These are phyloP conservation scores for Carpinus fangiana DNA, from an alignment of 306 rosid genomes.

Conservation along the genomic window DNA sequence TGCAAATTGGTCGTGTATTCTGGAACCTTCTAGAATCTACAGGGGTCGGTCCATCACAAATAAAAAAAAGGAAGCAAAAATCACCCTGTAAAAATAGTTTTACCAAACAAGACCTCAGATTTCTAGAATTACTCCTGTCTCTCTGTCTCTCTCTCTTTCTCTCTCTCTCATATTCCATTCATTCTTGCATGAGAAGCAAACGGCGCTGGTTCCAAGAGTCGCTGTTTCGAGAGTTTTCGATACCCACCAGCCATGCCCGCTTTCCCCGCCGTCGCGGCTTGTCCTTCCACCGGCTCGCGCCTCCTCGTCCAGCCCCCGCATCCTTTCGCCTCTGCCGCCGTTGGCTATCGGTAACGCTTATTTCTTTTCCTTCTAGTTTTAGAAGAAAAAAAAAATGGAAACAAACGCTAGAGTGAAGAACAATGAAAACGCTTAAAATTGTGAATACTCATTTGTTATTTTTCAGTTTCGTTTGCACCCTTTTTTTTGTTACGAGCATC, in stretches of 20 bases:
- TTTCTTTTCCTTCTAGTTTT: not conserved
- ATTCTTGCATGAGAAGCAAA: conserved; percentile 13
- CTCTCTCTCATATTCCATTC: not conserved
- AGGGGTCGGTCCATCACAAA: too few relatives aligned
- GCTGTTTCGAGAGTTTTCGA: not conserved
- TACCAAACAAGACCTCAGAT: too few relatives aligned
- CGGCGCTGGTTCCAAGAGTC: not conserved
- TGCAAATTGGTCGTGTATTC: too few relatives aligned
- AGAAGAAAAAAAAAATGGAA: not conserved
- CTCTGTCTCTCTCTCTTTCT: too few relatives aligned
- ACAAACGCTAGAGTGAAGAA: not conserved
- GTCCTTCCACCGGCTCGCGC: not conserved
- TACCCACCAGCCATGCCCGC: not conserved
- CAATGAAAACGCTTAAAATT: not conserved
- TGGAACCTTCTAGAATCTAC: too few relatives aligned
- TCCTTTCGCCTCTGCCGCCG: not conserved
- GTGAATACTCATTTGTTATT: not conserved
- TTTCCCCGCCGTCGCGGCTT: not conserved
- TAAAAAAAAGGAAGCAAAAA: too few relatives aligned
- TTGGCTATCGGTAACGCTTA: not conserved
- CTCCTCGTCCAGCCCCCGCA: not conserved
- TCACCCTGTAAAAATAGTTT: too few relatives aligned
- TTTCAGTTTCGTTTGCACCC: not conserved
- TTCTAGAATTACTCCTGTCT: too few relatives aligned
- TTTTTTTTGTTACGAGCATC: not conserved